Percentiles rank a stretch among this genome's conserved stretches.
Conservation (phyloP, 2,329 filamentous ascomycete genomes). For the Akanthomyces dipterigenus region DNA sequence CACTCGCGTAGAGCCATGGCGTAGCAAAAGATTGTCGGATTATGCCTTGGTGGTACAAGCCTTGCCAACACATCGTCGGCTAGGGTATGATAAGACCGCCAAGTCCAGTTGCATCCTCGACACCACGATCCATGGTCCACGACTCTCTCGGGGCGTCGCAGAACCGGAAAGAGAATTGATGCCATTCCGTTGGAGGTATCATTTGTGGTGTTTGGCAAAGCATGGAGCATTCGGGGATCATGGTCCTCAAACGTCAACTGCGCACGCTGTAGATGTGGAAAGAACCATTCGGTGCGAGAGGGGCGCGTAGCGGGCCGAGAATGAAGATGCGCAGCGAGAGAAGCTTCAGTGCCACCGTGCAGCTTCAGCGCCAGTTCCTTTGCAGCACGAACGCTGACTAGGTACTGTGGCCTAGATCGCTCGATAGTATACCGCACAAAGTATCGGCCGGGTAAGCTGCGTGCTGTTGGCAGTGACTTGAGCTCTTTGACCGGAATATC, state of each 20-base stretch:
- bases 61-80: not conserved
- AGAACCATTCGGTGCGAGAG: not conserved
- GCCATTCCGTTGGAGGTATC: not conserved
- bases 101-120: not conserved
- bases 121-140: not conserved
- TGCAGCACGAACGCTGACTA: constrained; percentile 24
- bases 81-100: not conserved
- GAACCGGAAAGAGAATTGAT: not conserved
- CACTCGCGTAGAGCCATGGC: not conserved
- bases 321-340: not conserved
- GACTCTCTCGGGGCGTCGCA: not conserved
- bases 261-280: not conserved
- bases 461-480: constrained; percentile 16
- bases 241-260: not conserved
- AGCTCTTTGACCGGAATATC: constrained; percentile 18
- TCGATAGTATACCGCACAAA: constrained; percentile 12
- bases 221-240: not conserved
- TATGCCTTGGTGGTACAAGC: not conserved
- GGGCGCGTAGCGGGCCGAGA: not conserved
- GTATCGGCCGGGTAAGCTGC: constrained; percentile 20
- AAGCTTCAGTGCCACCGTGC: constrained; percentile 19
- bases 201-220: not conserved
- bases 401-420: constrained; percentile 14
- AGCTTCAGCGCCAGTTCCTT: constrained; percentile 21
- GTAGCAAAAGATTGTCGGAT: not conserved